Conservation (phyloP, 371 early-diverging fungal species). For the Capniomyces stellatus region DNA sequence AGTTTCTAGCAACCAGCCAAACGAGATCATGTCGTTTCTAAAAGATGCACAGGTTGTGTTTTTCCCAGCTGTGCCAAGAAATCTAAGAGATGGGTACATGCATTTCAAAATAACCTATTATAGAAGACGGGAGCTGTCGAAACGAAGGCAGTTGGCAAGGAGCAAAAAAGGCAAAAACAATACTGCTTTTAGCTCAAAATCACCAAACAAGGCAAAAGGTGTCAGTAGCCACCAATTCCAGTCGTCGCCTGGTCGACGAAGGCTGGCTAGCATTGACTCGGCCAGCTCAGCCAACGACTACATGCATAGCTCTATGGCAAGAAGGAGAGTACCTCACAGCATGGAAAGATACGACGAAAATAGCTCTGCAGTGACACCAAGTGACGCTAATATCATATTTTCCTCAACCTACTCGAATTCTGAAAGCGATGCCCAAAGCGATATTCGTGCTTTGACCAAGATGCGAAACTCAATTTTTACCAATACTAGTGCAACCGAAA, state of each 20-base stretch:
- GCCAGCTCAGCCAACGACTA: too few species aligned
- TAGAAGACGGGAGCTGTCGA: constrained; percentile 21
- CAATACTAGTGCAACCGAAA: too few species aligned
- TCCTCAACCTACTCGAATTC: not conserved
- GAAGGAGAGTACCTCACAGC: too few species aligned
- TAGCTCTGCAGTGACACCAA: too few species aligned
- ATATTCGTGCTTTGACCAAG: too few species aligned
- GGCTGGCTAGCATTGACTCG: too few species aligned
- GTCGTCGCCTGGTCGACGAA: too few species aligned
- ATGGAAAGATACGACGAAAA: too few species aligned
- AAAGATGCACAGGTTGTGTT: constrained; percentile 23
- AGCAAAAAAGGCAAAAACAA: not conserved
- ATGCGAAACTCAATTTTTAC: too few species aligned
- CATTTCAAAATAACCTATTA: constrained; percentile 26
- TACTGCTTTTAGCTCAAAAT: not conserved
- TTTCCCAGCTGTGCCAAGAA: constrained; percentile 27
- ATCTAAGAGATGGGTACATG: constrained; percentile 22
- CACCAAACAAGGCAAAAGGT: not conserved
- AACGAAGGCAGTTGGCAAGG: constrained; percentile 1
- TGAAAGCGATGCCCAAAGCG: not conserved
- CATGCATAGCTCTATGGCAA: too few species aligned
- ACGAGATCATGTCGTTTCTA: not conserved
- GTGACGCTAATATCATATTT: too few species aligned
- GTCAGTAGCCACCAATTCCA: too few species aligned
- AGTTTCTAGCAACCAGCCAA: not conserved